Evolutionary conservation across 2,329 filamentous ascomycete species (phyloP).

Genomic region (Monosporascus sp.): DNA sequence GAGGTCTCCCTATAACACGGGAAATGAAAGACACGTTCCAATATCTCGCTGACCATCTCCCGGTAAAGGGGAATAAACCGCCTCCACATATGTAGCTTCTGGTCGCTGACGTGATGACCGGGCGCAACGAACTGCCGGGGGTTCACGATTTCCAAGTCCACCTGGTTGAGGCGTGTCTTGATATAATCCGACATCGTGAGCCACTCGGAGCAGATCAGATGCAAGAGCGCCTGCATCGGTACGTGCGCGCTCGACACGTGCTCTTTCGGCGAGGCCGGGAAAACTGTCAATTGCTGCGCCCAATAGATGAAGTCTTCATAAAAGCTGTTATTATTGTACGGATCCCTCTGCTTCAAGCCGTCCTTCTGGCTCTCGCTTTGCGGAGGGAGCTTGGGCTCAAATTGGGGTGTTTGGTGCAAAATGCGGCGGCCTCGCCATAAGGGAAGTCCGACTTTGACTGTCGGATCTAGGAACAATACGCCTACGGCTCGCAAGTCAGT

Average conservation of each 20-base stretch:
- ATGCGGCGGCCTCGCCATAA: constrained; percentile 22
- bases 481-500: constrained; percentile 1
- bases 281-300: constrained; percentile 13
- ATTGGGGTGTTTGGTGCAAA: constrained; percentile 6
- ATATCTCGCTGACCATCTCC: constrained; percentile 21
- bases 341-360: background rate
- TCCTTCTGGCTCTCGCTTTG: background rate
- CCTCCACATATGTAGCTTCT: constrained; percentile 21
- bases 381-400: background rate
- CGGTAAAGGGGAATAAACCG: constrained; percentile 20
- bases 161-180: constrained; percentile 20
- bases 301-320: constrained; percentile 22
- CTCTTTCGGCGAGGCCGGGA: background rate
- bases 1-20: background rate
- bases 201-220: constrained; percentile 21
- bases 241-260: constrained; percentile 2
- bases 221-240: constrained; percentile 18
- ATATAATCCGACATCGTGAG: constrained; percentile 21
- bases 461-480: constrained; percentile 10
- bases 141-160: constrained; percentile 21
- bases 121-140: constrained; percentile 13
- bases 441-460: constrained; percentile 9
- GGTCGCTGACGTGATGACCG: constrained; percentile 12
- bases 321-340: constrained; percentile 6
- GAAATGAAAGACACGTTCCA: constrained; percentile 11